Evolutionary conservation across 1,139 yeast species (phyloP).

Genomic region (Candida frijolesensis): DNA sequence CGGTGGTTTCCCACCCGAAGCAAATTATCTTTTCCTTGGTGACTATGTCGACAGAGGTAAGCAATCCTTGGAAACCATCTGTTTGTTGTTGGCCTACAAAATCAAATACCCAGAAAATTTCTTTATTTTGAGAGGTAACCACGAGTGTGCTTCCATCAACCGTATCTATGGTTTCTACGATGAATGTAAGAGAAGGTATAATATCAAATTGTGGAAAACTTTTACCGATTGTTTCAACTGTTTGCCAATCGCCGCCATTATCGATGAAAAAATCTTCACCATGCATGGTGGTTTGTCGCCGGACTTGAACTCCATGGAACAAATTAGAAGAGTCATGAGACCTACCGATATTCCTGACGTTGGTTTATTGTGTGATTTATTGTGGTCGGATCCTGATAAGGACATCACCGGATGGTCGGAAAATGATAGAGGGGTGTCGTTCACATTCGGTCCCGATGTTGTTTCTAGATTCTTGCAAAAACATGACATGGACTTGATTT

Average conservation of each 20-base stretch:
- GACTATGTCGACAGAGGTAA: constrained; percentile 99
- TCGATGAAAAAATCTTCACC: constrained; percentile 95
- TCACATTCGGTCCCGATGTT: constrained; percentile 96
- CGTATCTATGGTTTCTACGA: constrained; percentile 97
- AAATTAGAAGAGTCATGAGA: constrained; percentile 96
- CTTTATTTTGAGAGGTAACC: constrained; percentile 92
- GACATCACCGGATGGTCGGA: constrained; percentile 98
- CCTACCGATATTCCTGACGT: constrained; percentile 98
- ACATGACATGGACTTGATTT: constrained; percentile 95
- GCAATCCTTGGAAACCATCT: constrained; percentile 92
- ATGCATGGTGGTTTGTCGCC: constrained; percentile 99
- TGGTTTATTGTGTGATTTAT: constrained; percentile 89
- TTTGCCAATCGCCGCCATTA: constrained; percentile 96
- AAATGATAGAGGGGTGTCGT: constrained; percentile 97
- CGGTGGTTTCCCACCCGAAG: constrained; percentile 99
- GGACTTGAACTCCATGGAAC: constrained; percentile 95
- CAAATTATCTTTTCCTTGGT: constrained; percentile 91
- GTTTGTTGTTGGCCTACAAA: constrained; percentile 89
- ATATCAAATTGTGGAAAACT: constrained; percentile 96
- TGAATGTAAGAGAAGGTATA: constrained; percentile 96
- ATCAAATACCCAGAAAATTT: constrained; percentile 97
- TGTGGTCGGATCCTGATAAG: constrained; percentile 98
- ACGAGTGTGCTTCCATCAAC: constrained; percentile 96
- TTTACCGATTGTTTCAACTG: constrained; percentile 98
- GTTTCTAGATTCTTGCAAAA: constrained; percentile 92